phyloP scores from a whole-genome alignment of 2,329 filamentous ascomycete species.

The Ophiostoma tasmaniense region DNA sequence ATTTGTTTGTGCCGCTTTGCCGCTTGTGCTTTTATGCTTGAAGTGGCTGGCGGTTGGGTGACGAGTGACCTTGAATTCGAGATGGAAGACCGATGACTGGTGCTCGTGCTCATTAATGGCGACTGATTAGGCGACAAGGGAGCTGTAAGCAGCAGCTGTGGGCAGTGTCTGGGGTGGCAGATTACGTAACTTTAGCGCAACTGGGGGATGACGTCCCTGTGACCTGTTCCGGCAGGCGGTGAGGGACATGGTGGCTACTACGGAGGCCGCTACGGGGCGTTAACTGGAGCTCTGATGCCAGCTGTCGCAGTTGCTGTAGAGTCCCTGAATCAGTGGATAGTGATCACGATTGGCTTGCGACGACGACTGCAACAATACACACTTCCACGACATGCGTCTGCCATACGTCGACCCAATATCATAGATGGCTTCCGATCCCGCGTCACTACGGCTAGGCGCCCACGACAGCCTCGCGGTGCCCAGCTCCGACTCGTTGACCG shows the following conservation, averaged over 20 bases:
- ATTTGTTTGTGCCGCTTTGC: not conserved
- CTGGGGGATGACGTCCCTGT: conserved; percentile 14
- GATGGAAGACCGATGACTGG: not conserved
- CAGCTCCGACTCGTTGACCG: conserved; percentile 14
- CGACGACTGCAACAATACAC: not conserved
- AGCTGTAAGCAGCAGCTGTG: not conserved
- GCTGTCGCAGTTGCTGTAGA: not conserved
- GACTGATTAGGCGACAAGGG: not conserved
- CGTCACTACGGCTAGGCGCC: conserved; percentile 6
- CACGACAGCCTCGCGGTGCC: conserved; percentile 2
- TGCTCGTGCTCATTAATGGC: not conserved
- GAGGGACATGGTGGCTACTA: not conserved
- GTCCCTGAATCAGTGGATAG: not conserved
- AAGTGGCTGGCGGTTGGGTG: conserved; percentile 1
- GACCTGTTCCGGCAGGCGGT: conserved; percentile 18
- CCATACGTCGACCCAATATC: conserved; percentile 3
- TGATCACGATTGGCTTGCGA: not conserved
- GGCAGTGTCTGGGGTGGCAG: conserved; percentile 4
- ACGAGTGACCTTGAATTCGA: conserved; percentile 13
- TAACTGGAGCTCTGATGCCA: not conserved
- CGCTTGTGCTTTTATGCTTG: conserved; percentile 15
- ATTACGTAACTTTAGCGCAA: conserved; percentile 9
- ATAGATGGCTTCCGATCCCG: conserved; percentile 17
- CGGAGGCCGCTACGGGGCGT: not conserved
- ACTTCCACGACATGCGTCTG: conserved; percentile 10